A percentile compares a stretch with the other conserved stretches of the same genome.
phyloP scores from a whole-genome alignment of 352 stramenopile genomes.

The Elongisporangium senticosum region DNA sequence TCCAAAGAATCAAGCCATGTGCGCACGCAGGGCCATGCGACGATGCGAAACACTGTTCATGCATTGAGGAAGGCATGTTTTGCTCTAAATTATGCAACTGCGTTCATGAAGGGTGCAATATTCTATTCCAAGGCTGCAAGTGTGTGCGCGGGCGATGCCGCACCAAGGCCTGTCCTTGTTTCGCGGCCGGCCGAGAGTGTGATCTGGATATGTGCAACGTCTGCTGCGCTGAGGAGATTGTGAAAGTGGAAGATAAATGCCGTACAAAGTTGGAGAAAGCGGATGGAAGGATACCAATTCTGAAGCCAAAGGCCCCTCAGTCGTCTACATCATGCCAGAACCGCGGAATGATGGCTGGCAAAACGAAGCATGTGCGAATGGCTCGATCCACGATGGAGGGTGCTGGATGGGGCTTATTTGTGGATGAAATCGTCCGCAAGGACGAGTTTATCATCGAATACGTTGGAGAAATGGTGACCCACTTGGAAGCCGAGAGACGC shows the following conservation, averaged over 20 bases:
- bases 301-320: neutral
- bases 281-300: neutral
- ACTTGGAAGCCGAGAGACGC: constrained; percentile 87
- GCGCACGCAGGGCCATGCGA: constrained; percentile 84
- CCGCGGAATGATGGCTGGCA: constrained; percentile 42
- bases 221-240: constrained; percentile 62
- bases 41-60: constrained; percentile 72
- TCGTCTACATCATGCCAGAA: constrained; percentile 55
- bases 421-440: constrained; percentile 82
- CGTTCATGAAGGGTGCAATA: constrained; percentile 67
- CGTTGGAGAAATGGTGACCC: constrained; percentile 90
- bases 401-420: constrained; percentile 91
- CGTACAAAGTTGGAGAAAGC: neutral
- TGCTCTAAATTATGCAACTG: constrained; percentile 92
- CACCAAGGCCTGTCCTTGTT: constrained; percentile 88
- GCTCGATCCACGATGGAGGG: constrained; percentile 69
- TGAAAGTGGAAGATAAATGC: constrained; percentile 7
- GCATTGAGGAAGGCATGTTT: constrained; percentile 80
- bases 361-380: constrained; percentile 67
- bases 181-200: constrained; percentile 88
- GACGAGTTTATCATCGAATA: constrained; percentile 95
- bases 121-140: constrained; percentile 87
- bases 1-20: constrained; percentile 73
- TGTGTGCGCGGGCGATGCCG: constrained; percentile 80
- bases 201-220: constrained; percentile 88